These are phyloP conservation scores for Trichoderma sp. DNA, from an alignment of 2,329 filamentous ascomycete genomes.

Conservation along the genomic window DNA sequence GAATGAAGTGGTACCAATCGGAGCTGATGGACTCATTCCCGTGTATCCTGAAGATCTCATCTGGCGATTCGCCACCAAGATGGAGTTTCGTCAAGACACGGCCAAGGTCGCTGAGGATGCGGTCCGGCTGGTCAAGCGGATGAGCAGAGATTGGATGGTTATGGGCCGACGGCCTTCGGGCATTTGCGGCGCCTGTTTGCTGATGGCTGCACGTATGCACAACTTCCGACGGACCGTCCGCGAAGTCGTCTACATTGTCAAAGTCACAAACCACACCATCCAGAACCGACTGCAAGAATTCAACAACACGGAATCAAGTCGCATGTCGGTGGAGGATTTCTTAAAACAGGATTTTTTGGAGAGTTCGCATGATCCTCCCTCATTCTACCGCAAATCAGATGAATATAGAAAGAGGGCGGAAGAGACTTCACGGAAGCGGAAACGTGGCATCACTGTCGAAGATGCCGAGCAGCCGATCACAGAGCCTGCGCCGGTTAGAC, in stretches of 20 bases:
- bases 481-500: conserved; percentile 20
- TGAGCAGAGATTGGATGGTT: conserved; percentile 97
- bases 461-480: conserved; percentile 24
- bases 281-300: conserved; percentile 92
- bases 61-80: conserved; percentile 83
- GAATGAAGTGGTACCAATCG: conserved; percentile 68
- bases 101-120: conserved; percentile 87
- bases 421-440: conserved; percentile 52
- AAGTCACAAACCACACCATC: conserved; percentile 91
- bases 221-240: conserved; percentile 91
- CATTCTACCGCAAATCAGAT: conserved; percentile 69
- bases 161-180: conserved; percentile 91
- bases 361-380: conserved; percentile 77
- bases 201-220: conserved; percentile 96
- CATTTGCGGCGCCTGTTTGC: conserved; percentile 89
- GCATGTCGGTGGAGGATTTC: conserved; percentile 86
- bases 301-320: conserved; percentile 79
- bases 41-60: conserved; percentile 89
- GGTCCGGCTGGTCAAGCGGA: conserved; percentile 81
- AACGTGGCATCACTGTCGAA: conserved; percentile 37
- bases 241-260: conserved; percentile 97
- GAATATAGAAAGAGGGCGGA: conserved; percentile 58
- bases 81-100: conserved; percentile 84
- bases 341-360: conserved; percentile 71
- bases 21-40: conserved; percentile 65